Evolutionary conservation across 2,329 filamentous ascomycete species (phyloP).

Genomic region (Scleromitrula shiraiana): DNA sequence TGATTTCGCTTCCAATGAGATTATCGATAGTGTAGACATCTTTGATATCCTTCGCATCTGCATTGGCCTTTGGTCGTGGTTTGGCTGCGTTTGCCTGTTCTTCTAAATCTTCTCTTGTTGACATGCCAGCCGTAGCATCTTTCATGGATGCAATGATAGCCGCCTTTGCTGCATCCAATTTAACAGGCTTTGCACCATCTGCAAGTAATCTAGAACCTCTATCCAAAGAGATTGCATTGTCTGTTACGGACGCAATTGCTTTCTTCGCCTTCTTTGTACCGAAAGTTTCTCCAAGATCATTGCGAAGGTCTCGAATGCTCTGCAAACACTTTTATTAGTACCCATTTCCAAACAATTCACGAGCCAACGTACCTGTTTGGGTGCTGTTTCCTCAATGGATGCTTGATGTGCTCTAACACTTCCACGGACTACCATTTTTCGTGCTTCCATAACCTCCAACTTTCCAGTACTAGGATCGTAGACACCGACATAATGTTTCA

Average conservation of each 20-base stretch:
- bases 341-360: neutral
- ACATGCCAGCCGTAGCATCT: constrained; percentile 54
- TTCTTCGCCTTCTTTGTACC: constrained; percentile 83
- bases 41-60: constrained; percentile 56
- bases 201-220: constrained; percentile 31
- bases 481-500: constrained; percentile 59
- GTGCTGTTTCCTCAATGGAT: constrained; percentile 37
- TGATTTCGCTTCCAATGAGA: constrained; percentile 59
- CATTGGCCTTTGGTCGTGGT: constrained; percentile 64
- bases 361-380: constrained; percentile 7
- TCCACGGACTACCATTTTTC: constrained; percentile 55
- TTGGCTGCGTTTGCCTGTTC: constrained; percentile 58
- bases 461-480: constrained; percentile 53
- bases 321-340: constrained; percentile 24
- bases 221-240: constrained; percentile 55
- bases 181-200: constrained; percentile 34
- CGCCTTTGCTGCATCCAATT: constrained; percentile 46
- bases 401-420: constrained; percentile 48
- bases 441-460: constrained; percentile 53
- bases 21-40: constrained; percentile 64
- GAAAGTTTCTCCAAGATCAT: constrained; percentile 68
- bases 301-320: constrained; percentile 54
- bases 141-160: constrained; percentile 58
- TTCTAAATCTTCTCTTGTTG: constrained; percentile 57
- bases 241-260: constrained; percentile 57